These are phyloP conservation scores for Exobasidium cylindrosporum DNA, from an alignment of 1,284 basidiomycete genomes.

Conservation along the genomic window DNA sequence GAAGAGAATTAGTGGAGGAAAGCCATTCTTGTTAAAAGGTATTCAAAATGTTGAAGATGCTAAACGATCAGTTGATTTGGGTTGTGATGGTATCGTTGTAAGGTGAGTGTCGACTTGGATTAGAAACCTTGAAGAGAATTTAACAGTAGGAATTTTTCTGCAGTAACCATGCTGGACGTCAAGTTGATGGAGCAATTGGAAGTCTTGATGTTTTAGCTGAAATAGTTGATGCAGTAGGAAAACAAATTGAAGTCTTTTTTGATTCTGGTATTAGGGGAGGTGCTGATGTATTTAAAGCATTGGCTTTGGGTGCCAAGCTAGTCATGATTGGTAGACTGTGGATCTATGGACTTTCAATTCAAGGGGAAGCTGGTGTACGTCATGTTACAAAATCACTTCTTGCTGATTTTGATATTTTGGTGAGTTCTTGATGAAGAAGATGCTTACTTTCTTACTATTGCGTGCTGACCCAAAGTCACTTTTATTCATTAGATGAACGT, in stretches of 20 bases:
- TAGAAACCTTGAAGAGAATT: no score
- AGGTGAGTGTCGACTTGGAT: slow-evolving; percentile 38
- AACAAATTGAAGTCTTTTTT: slow-evolving; percentile 60
- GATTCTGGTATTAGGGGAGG: slow-evolving; percentile 76
- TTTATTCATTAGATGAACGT: slow-evolving; percentile 26
- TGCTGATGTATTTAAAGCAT: slow-evolving; percentile 71
- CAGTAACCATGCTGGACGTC: slow-evolving; percentile 67
- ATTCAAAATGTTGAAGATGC: slow-evolving; percentile 62
- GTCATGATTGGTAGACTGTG: slow-evolving; percentile 54
- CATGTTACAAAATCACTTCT: slow-evolving; percentile 66
- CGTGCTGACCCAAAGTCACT: not conserved
- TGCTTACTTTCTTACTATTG: not conserved
- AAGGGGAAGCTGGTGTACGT: slow-evolving; percentile 66
- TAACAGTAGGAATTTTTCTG: not conserved
- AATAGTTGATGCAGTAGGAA: slow-evolving; percentile 61
- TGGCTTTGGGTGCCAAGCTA: slow-evolving; percentile 53
- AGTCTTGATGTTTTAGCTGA: slow-evolving; percentile 50
- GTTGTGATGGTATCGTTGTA: slow-evolving; percentile 72
- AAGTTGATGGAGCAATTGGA: slow-evolving; percentile 27
- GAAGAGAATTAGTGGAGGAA: slow-evolving; percentile 62
- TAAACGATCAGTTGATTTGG: slow-evolving; percentile 65
- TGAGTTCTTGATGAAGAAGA: slow-evolving; percentile 43
- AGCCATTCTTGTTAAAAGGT: slow-evolving; percentile 64
- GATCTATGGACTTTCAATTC: slow-evolving; percentile 64
- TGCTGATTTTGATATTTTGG: slow-evolving; percentile 65